Percentiles rank a stretch among this genome's conserved stretches.
These are phyloP conservation scores for Lunasporangiospora selenospora DNA, from an alignment of 192 early-diverging fungal species.

Conservation along the genomic window DNA sequence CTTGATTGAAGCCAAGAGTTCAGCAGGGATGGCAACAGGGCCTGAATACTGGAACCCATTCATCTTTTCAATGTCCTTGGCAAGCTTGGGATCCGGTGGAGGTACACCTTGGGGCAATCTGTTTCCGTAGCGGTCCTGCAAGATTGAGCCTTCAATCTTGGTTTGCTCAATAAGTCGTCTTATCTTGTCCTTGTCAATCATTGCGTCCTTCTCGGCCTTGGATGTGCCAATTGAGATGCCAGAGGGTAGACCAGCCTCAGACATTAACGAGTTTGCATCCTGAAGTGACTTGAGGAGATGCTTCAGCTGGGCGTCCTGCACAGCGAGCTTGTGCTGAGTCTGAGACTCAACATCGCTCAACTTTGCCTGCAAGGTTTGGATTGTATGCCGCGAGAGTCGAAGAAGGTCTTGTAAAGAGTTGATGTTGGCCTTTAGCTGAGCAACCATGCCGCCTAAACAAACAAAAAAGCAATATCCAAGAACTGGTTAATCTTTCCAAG, in stretches of 20 bases:
- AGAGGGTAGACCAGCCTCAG: constrained; percentile 42
- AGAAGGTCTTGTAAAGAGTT: constrained; percentile 72
- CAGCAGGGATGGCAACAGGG: neutral
- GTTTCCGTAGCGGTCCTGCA: constrained; percentile 42
- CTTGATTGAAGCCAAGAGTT: constrained; percentile 5
- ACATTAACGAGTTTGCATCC: constrained; percentile 61
- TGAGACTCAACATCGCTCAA: constrained; percentile 71
- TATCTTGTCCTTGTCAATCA: constrained; percentile 38
- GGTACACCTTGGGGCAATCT: constrained; percentile 15
- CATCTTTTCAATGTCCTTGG: constrained; percentile 20
- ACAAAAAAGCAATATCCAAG: neutral
- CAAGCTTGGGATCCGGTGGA: constrained; percentile 12
- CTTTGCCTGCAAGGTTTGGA: constrained; percentile 74
- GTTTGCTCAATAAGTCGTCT: constrained; percentile 39
- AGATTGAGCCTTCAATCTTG: constrained; percentile 37
- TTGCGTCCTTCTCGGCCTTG: constrained; percentile 3
- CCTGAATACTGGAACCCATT: constrained; percentile 33
- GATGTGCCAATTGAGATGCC: constrained; percentile 9
- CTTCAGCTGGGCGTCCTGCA: constrained; percentile 73
- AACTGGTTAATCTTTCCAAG: too few species aligned
- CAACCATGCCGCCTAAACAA: constrained; percentile 59
- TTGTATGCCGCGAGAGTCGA: constrained; percentile 80
- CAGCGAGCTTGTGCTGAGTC: constrained; percentile 70
- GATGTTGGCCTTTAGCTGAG: constrained; percentile 73
- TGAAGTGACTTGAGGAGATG: constrained; percentile 65